Percentiles rank a stretch among this genome's conserved stretches.
These are phyloP conservation scores for Cylindrotheca fusiformis DNA, from an alignment of 108 stramenopile genomes.

Conservation along the genomic window DNA sequence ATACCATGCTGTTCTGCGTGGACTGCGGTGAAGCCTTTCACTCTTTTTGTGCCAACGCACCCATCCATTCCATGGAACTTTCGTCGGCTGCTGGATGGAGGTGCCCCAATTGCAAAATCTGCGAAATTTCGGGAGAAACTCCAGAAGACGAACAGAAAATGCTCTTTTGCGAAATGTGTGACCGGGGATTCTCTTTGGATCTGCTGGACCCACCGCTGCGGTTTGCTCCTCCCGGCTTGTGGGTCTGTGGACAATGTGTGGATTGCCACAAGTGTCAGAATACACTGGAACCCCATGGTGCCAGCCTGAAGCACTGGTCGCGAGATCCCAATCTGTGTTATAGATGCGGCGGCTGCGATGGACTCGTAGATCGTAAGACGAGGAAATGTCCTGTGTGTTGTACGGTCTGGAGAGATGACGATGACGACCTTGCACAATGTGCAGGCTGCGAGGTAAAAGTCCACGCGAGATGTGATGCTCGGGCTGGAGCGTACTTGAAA, in stretches of 20 bases:
- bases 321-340: slow-evolving; percentile 55
- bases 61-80: slow-evolving; percentile 61
- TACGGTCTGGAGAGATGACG: slow-evolving; percentile 40
- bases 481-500: slow-evolving; percentile 23
- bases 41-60: slow-evolving; percentile 76
- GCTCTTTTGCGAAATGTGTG: slow-evolving; percentile 89
- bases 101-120: slow-evolving; percentile 91
- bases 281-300: slow-evolving; percentile 33
- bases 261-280: slow-evolving; percentile 50
- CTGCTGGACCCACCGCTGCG: slow-evolving; percentile 65
- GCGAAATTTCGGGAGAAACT: slow-evolving; percentile 72
- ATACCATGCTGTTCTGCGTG: slow-evolving; percentile 80
- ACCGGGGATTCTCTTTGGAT: slow-evolving; percentile 70
- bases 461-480: slow-evolving; percentile 35
- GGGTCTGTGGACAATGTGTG: slow-evolving; percentile 77
- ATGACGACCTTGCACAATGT: slow-evolving; percentile 47
- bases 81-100: slow-evolving; percentile 72
- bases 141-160: slow-evolving; percentile 66
- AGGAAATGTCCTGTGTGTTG: slow-evolving; percentile 44
- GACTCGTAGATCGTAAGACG: slow-evolving; percentile 26
- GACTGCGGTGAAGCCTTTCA: slow-evolving; percentile 92
- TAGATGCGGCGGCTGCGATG: slow-evolving; percentile 66
- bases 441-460: slow-evolving; percentile 29
- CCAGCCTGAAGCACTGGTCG: slow-evolving; percentile 54
- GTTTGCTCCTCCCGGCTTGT: slow-evolving; percentile 58